phyloP scores from a whole-genome alignment of 2,329 filamentous ascomycete genomes.

The Ceratocystis harringtonii region DNA sequence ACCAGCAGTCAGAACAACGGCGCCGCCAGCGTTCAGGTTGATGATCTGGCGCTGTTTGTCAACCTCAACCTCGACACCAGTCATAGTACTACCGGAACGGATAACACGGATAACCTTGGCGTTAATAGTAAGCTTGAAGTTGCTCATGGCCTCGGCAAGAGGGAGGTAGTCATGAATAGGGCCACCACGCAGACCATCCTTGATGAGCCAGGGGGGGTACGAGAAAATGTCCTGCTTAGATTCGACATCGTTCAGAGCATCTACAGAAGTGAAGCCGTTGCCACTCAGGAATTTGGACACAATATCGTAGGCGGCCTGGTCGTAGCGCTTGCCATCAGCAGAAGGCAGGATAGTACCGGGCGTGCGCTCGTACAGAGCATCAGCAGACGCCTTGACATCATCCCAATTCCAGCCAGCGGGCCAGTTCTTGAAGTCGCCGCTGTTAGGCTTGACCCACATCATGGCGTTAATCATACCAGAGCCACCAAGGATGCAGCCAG shows the following conservation, averaged over 20 bases:
- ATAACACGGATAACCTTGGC: conserved; percentile 52
- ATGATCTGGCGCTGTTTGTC: conserved; percentile 32
- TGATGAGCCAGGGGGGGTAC: conserved; percentile 52
- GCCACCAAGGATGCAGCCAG: conserved; percentile 55
- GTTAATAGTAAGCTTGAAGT: conserved; percentile 53
- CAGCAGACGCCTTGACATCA: conserved; percentile 44
- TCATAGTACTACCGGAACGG: conserved; percentile 46
- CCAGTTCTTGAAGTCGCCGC: conserved; percentile 59
- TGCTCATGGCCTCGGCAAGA: conserved; percentile 39
- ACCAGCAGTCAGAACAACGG: conserved; percentile 42
- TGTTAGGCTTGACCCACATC: conserved; percentile 46
- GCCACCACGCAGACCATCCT: conserved; percentile 49
- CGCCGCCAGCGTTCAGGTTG: conserved; percentile 31
- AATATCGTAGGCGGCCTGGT: conserved; percentile 49
- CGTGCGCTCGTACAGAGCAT: conserved; percentile 52
- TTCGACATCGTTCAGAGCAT: conserved; percentile 43
- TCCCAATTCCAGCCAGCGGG: conserved; percentile 53
- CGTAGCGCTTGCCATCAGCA: conserved; percentile 49
- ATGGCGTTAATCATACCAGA: conserved; percentile 52
- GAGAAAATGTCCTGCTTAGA: conserved; percentile 51
- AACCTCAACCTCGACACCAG: conserved; percentile 50
- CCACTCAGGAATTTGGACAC: conserved; percentile 44
- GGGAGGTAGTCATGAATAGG: conserved; percentile 58
- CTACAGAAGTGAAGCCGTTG: conserved; percentile 43
- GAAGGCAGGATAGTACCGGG: conserved; percentile 54